These are phyloP conservation scores for Verticillium alfalfae DNA, from an alignment of 2,329 filamentous ascomycete species.

Conservation along the genomic window DNA sequence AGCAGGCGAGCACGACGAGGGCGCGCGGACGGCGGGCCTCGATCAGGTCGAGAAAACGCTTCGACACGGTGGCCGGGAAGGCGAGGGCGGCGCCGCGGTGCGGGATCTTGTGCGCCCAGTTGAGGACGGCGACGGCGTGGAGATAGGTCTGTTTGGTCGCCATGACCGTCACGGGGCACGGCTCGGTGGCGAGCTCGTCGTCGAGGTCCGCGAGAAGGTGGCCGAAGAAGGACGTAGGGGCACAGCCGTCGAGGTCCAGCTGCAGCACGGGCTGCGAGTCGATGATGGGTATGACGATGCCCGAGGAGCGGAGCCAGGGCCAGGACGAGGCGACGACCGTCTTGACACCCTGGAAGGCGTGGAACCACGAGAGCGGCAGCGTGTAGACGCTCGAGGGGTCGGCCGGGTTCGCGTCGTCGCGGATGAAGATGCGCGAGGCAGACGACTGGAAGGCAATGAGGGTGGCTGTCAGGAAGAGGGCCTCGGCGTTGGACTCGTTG, in stretches of 20 bases:
- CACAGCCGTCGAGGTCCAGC: conserved; percentile 49
- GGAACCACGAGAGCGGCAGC: conserved; percentile 60
- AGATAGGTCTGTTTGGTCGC: conserved; percentile 51
- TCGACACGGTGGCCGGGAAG: conserved; percentile 60
- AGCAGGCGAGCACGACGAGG: conserved; percentile 59
- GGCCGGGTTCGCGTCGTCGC: conserved; percentile 42
- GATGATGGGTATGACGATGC: conserved; percentile 54
- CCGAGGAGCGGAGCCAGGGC: conserved; percentile 56
- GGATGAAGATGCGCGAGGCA: conserved; percentile 55
- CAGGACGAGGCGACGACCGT: conserved; percentile 59
- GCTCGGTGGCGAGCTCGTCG: conserved; percentile 18
- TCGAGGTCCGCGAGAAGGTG: conserved; percentile 53
- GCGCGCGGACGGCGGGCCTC: conserved; percentile 54
- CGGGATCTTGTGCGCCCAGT: conserved; percentile 60
- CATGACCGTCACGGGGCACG: conserved; percentile 21
- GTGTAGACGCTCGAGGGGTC: conserved; percentile 41
- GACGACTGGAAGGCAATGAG: conserved; percentile 64
- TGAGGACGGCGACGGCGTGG: conserved; percentile 60
- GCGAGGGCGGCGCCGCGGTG: conserved; percentile 53
- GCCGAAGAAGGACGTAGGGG: conserved; percentile 52
- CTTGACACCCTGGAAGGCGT: conserved; percentile 63
- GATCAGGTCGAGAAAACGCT: conserved; percentile 55
- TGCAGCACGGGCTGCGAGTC: conserved; percentile 59
- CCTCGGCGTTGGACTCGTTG: conserved; percentile 53
- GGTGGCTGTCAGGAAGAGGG: conserved; percentile 56